Evolutionary conservation across 2,329 filamentous ascomycete species (phyloP).

Genomic region (Neopestalotiopsis sp.): DNA sequence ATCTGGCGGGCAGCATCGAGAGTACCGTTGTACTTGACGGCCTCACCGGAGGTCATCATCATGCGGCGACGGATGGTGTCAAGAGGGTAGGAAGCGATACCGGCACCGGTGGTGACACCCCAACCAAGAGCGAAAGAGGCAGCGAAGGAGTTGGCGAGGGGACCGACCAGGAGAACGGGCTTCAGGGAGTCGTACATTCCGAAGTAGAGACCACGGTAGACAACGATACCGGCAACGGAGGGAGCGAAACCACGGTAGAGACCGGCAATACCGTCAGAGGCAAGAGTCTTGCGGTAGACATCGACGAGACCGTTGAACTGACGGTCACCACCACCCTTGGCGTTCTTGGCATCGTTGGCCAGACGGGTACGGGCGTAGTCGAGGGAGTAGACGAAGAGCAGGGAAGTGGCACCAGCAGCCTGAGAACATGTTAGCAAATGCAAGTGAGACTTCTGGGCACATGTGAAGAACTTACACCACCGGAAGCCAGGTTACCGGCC

Average conservation of each 20-base stretch:
- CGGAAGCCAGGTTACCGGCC: slow-evolving; percentile 98
- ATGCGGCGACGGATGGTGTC: slow-evolving; percentile 99
- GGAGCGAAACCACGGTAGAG: slow-evolving; percentile 99
- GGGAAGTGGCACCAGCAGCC: slow-evolving; percentile 98
- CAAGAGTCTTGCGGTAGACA: slow-evolving; percentile 99
- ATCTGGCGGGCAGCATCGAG: slow-evolving; percentile 96
- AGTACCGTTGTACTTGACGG: slow-evolving; percentile 99
- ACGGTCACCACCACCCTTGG: slow-evolving; percentile 95
- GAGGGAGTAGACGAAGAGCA: slow-evolving; percentile 99
- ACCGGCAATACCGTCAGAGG: slow-evolving; percentile 97
- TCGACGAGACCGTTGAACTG: slow-evolving; percentile 99
- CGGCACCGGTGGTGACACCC: slow-evolving; percentile 99
- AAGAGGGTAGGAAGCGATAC: slow-evolving; percentile 99
- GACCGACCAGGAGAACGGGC: slow-evolving; percentile 91
- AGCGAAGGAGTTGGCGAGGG: slow-evolving; percentile 97
- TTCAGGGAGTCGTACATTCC: slow-evolving; percentile 99
- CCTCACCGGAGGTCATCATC: slow-evolving; percentile 99
- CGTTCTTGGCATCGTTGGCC: slow-evolving; percentile 99
- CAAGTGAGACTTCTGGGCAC: not conserved
- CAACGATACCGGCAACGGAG: slow-evolving; percentile 97
- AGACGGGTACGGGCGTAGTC: slow-evolving; percentile 99
- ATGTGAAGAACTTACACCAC: slow-evolving; percentile 78
- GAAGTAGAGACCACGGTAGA: slow-evolving; percentile 99
- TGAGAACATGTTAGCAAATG: slow-evolving; percentile 37
- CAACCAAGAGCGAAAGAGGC: slow-evolving; percentile 99